Evolutionary conservation across 139 green algal genomes (phyloP).

Genomic region (Picochlorum sp.): DNA sequence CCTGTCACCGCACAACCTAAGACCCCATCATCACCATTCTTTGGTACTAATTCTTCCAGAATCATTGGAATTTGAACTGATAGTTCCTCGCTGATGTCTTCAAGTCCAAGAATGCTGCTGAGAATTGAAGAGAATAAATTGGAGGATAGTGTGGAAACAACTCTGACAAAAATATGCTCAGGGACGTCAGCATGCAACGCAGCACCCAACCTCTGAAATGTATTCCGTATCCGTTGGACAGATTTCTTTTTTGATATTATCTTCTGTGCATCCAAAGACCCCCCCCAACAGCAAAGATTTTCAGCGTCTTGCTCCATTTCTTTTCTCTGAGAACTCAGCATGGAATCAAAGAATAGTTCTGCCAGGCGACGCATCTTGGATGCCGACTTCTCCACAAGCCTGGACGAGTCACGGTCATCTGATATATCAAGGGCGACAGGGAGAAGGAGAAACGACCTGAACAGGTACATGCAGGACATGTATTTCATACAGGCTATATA

Average conservation of each 20-base stretch:
- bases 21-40: not conserved
- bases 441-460: not conserved
- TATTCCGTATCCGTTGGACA: not conserved
- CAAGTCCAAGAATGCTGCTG: slow-evolving; percentile 15
- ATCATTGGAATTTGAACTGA: slow-evolving; percentile 36
- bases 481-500: not conserved
- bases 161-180: not conserved
- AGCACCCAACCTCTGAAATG: not conserved
- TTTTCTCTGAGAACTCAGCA: not conserved
- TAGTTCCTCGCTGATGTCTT: slow-evolving; percentile 37
- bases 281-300: not conserved
- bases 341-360: not conserved
- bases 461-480: not conserved
- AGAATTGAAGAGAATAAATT: not conserved
- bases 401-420: not conserved
- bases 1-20: not conserved
- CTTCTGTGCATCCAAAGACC: not conserved
- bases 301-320: not conserved
- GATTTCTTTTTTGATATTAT: not conserved
- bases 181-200: slow-evolving; percentile 1
- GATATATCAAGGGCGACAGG: not conserved
- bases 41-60: not conserved
- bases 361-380: not conserved
- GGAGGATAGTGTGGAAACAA: not conserved
- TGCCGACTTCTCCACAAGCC: not conserved